Percentiles rank a stretch among this genome's conserved stretches.
phyloP scores from a whole-genome alignment of 768 basidiomycete genomes.

The Pleurotus sapidus region DNA sequence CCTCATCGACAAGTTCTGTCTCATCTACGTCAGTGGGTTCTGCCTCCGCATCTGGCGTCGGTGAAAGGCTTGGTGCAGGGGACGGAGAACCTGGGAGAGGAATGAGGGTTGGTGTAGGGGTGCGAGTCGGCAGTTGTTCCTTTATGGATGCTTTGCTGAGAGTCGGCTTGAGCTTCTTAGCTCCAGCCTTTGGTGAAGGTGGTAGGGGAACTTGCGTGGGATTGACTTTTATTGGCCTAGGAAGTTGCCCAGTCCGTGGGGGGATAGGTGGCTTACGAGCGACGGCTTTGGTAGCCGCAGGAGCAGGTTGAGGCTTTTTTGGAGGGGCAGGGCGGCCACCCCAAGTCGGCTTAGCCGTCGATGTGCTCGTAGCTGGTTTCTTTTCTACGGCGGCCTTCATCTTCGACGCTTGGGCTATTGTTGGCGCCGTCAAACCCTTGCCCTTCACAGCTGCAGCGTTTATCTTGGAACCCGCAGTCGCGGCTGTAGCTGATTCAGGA shows the following conservation, averaged over 20 bases:
- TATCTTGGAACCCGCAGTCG: not conserved
- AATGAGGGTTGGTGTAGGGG: slow-evolving; percentile 26
- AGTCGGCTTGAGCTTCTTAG: not conserved
- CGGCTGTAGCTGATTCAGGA: not conserved
- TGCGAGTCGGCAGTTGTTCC: not conserved
- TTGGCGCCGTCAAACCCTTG: slow-evolving; percentile 2
- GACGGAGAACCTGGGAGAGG: slow-evolving; percentile 35
- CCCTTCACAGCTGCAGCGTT: not conserved
- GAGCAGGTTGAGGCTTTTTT: not conserved
- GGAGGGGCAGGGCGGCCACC: slow-evolving; percentile 9
- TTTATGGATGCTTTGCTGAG: not conserved
- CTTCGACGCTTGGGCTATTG: slow-evolving; percentile 8
- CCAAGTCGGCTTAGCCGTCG: slow-evolving; percentile 8
- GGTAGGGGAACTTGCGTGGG: not conserved
- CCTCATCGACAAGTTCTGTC: not conserved
- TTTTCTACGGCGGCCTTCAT: slow-evolving; percentile 10
- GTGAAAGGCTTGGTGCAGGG: not conserved
- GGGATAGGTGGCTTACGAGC: not conserved
- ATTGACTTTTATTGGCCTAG: not conserved
- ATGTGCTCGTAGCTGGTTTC: not conserved
- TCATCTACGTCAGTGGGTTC: not conserved
- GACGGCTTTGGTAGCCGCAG: not conserved
- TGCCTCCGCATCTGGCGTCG: not conserved
- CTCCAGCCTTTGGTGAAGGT: slow-evolving; percentile 5
- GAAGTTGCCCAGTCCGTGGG: not conserved